Evolutionary conservation across 139 green algal genomes (phyloP).

Genomic region (Tetradesmus obliquus): DNA sequence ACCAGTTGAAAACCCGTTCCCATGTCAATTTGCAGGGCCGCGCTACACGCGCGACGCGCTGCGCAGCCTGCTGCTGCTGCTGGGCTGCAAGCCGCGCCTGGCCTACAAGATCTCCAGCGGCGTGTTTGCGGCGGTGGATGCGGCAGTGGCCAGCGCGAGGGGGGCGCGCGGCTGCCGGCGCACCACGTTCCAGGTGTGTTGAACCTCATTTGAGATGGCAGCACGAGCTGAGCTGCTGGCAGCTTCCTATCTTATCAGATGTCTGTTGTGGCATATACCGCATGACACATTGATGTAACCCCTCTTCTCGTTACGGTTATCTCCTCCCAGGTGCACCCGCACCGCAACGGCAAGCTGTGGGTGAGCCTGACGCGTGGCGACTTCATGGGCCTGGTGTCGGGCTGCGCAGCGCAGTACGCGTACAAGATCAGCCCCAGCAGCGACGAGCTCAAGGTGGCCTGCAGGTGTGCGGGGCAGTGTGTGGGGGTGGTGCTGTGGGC

Average conservation of each 20-base stretch:
- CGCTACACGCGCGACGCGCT: constrained; percentile 82
- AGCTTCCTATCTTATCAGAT: too few relatives aligned
- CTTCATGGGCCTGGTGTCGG: constrained; percentile 60
- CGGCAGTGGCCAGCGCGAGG: constrained; percentile 10
- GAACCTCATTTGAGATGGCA: not conserved
- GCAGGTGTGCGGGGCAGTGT: constrained; percentile 46
- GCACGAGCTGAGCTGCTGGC: too few relatives aligned
- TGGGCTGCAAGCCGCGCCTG: constrained; percentile 84
- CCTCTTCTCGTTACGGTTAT: too few relatives aligned
- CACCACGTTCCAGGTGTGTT: constrained; percentile 29
- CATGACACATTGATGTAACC: not conserved
- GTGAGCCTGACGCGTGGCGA: constrained; percentile 52
- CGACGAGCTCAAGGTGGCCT: constrained; percentile 65
- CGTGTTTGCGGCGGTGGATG: constrained; percentile 41
- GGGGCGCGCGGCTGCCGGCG: not conserved
- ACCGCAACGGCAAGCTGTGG: constrained; percentile 33
- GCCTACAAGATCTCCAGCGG: constrained; percentile 70
- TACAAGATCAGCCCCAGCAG: constrained; percentile 54
- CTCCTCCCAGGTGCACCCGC: constrained; percentile 14
- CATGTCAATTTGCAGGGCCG: constrained; percentile 24
- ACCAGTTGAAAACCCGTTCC: not conserved
- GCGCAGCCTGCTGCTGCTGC: constrained; percentile 74
- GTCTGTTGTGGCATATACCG: too few relatives aligned
- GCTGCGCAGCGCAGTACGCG: constrained; percentile 55
- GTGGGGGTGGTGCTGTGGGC: too few relatives aligned